Percentiles rank a stretch among this genome's conserved stretches.
Evolutionary conservation across 148 eudicot species (phyloP).

Genomic region (Chenopodium quinoa): DNA sequence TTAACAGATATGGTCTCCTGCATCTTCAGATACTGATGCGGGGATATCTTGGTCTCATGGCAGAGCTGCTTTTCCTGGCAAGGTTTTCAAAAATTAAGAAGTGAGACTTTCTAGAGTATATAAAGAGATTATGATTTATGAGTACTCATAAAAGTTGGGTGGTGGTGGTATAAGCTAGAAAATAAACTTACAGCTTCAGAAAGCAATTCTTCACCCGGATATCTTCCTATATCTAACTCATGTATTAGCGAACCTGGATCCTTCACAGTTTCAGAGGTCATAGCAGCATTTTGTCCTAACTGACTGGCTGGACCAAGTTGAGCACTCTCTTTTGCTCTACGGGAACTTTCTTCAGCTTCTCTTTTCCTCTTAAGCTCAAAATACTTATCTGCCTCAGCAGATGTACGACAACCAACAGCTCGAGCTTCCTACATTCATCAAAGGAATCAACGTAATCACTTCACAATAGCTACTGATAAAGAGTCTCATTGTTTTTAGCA

Average conservation of each 20-base stretch:
- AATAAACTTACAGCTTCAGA: slow-evolving; percentile 64
- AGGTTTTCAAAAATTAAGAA: slow-evolving; percentile 7
- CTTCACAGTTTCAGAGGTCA: slow-evolving; percentile 37
- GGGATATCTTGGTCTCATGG: slow-evolving; percentile 59
- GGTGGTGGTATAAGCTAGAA: background rate
- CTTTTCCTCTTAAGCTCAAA: slow-evolving; percentile 57
- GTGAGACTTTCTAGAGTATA: background rate
- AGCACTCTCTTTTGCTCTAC: slow-evolving; percentile 44
- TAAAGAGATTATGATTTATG: background rate
- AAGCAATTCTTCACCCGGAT: slow-evolving; percentile 70
- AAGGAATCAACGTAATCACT: background rate
- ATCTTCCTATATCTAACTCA: slow-evolving; percentile 54
- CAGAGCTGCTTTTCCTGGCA: slow-evolving; percentile 74
- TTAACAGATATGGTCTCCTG: slow-evolving; percentile 56
- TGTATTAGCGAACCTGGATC: slow-evolving; percentile 35
- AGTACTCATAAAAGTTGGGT: background rate
- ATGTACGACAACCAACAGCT: slow-evolving; percentile 83
- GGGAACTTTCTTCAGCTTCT: slow-evolving; percentile 60
- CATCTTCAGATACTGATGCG: slow-evolving; percentile 65
- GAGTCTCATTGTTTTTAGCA: too few species aligned
- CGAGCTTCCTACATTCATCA: slow-evolving; percentile 65
- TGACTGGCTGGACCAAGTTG: slow-evolving; percentile 45
- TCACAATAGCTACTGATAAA: background rate
- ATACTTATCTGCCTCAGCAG: slow-evolving; percentile 71
- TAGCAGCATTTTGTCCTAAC: slow-evolving; percentile 31